Base-by-base conservation (phyloP, 2,329 filamentous ascomycete species). In the Colletotrichum sp. region DNA sequence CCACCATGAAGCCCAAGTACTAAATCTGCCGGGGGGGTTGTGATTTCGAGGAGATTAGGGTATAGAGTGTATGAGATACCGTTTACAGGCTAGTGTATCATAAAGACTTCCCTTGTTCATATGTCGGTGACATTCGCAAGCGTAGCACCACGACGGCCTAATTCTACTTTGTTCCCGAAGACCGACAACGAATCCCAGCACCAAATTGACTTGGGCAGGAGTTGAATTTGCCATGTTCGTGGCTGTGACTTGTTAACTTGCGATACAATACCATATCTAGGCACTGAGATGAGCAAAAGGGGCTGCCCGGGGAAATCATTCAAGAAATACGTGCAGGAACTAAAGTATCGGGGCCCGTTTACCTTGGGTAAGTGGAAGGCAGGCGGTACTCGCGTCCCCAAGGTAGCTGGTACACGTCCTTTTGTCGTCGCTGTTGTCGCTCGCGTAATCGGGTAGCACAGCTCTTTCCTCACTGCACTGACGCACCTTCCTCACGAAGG, bases 1-100 rank as follows among this genome's bases (percentile, higher is more conserved):
- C 92, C 86, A 95, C 97, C 85, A 97, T 97, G 94, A 95, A 92
- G 90, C 93, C 95, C 86, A 96, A 95, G 89, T 90, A 90, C 82
- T 91, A 88, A 85, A 79, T 32, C 65, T 67, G 68, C 78, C 60
- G 72, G 21, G 24, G 60, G 32, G 62, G 34, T 44, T 72, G 32
- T 69, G 69, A 67, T 81, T 83, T 82, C 81, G 83, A 81, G 81
- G 81, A 81, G 82, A 83, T 81, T 83, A 83, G 85, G 86, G 85
- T 87, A 89, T 89, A 89, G 88, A 90, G 86, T 89, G 88, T 89
- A 89, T 87, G 86, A 88, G 86, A 89, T 89, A 87, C 86, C 86
- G 85, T 87, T 86, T 86, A 85, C 82, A 85, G 84, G 84, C 85
- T 88, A 88, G 86, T 89, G 88, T 89, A 89, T 84, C 88, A 89